These are phyloP conservation scores for Bacidia gigantensis DNA, from an alignment of 495 filamentous ascomycete species.

Conservation along the genomic window DNA sequence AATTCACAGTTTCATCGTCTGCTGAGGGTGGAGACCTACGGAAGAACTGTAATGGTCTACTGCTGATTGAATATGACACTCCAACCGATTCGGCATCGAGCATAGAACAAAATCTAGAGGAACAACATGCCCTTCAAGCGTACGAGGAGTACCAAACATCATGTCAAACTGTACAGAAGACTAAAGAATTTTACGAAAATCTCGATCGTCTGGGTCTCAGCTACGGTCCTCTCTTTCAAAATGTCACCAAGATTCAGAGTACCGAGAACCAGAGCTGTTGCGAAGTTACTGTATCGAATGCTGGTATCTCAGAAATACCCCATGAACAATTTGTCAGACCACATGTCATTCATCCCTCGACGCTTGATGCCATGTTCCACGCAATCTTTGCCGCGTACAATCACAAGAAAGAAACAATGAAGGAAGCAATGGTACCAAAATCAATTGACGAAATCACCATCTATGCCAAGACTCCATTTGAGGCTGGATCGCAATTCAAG, in stretches of 20 bases:
- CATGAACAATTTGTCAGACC: background rate
- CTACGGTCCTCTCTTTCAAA: slow-evolving; percentile 24
- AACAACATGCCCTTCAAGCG: background rate
- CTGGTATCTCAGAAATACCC: too few relatives aligned
- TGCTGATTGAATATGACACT: slow-evolving; percentile 8
- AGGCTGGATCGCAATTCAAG: slow-evolving; percentile 6
- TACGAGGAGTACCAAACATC: slow-evolving; percentile 3
- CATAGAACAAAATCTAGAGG: slow-evolving; percentile 1
- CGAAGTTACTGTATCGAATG: background rate
- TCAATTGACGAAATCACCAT: slow-evolving; percentile 15
- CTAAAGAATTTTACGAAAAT: slow-evolving; percentile 7
- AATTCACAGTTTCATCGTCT: slow-evolving; percentile 9
- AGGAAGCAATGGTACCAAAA: slow-evolving; percentile 15
- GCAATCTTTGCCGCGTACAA: slow-evolving; percentile 13
- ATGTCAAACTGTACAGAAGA: slow-evolving; percentile 5
- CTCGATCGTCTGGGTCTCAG: slow-evolving; percentile 5
- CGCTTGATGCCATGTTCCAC: slow-evolving; percentile 10
- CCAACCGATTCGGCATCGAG: background rate
- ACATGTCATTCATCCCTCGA: slow-evolving; percentile 13
- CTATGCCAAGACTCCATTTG: slow-evolving; percentile 8
- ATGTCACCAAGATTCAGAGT: slow-evolving; percentile 14
- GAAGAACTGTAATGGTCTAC: slow-evolving; percentile 10
- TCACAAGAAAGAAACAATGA: slow-evolving; percentile 1
- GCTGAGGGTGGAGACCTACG: slow-evolving; percentile 2
- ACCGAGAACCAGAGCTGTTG: slow-evolving; percentile 5